phyloP scores from a whole-genome alignment of 164 flowering plant genomes.

The Liquidambar formosana region DNA sequence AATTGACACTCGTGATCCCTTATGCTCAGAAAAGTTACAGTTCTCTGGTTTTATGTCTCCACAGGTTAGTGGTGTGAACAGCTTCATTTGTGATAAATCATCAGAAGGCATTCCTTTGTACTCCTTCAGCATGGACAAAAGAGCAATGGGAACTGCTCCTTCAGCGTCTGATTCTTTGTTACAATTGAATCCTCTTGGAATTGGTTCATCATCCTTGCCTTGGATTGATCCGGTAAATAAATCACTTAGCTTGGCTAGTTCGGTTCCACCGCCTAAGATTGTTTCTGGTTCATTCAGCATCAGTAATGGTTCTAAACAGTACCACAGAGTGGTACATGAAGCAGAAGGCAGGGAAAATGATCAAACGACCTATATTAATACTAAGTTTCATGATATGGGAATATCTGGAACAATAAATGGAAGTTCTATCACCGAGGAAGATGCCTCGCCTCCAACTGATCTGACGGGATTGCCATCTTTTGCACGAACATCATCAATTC shows the following conservation, averaged over 20 bases:
- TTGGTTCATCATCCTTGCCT: constrained; percentile 67
- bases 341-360: constrained; percentile 73
- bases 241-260: constrained; percentile 71
- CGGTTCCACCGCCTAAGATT: constrained; percentile 76
- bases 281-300: constrained; percentile 79
- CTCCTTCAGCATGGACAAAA: constrained; percentile 76
- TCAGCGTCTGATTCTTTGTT: constrained; percentile 65
- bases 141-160: constrained; percentile 42
- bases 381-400: constrained; percentile 64
- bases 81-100: constrained; percentile 67
- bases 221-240: constrained; percentile 75
- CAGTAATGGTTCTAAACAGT: constrained; percentile 61
- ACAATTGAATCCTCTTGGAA: constrained; percentile 54
- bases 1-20: constrained; percentile 50
- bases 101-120: constrained; percentile 93
- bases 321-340: constrained; percentile 82
- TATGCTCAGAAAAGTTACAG: constrained; percentile 72
- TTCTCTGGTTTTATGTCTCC: constrained; percentile 84
- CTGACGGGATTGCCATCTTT: constrained; percentile 49
- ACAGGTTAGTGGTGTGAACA: constrained; percentile 58
- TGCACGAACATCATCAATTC: constrained; percentile 53
- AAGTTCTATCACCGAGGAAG: constrained; percentile 44
- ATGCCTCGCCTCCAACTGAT: constrained; percentile 50
- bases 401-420: constrained; percentile 54
- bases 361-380: constrained; percentile 42